These are phyloP conservation scores for Yamadazyma mexicana DNA, from an alignment of 1,139 yeast species.

Conservation along the genomic window DNA sequence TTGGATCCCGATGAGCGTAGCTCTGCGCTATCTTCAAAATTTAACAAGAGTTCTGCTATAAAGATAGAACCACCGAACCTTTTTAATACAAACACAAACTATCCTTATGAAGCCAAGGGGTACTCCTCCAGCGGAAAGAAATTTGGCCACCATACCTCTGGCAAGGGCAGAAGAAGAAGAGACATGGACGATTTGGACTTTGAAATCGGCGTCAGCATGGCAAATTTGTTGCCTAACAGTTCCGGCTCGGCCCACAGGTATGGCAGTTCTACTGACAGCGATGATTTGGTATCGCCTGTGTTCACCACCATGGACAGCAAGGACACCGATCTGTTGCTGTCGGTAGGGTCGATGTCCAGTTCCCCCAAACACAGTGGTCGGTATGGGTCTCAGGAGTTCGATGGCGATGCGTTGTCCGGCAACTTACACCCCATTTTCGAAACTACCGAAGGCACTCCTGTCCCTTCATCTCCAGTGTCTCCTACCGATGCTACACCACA, in stretches of 20 bases:
- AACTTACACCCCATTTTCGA: slow-evolving; percentile 42
- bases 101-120: slow-evolving; percentile 3
- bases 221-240: slow-evolving; percentile 30
- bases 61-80: slow-evolving; percentile 17
- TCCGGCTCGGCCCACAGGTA: slow-evolving; percentile 12
- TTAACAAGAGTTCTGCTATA: slow-evolving; percentile 18
- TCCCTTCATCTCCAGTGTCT: slow-evolving; percentile 31
- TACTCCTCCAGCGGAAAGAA: slow-evolving; percentile 1
- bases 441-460: slow-evolving; percentile 33
- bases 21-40: slow-evolving; percentile 41
- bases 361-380: slow-evolving; percentile 11
- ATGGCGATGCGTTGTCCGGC: slow-evolving; percentile 18
- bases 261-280: slow-evolving; percentile 42
- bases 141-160: slow-evolving; percentile 5
- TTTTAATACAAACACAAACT: slow-evolving; percentile 13
- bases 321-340: slow-evolving; percentile 46
- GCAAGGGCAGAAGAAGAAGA: not conserved
- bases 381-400: slow-evolving; percentile 9
- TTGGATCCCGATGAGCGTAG: slow-evolving; percentile 46
- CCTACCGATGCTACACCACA: too few species aligned
- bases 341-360: slow-evolving; percentile 16
- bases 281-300: slow-evolving; percentile 33
- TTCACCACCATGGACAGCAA: slow-evolving; percentile 36
- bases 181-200: slow-evolving; percentile 28
- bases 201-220: slow-evolving; percentile 49